phyloP scores from a whole-genome alignment of 495 filamentous ascomycete genomes.

The Podospora didyma region DNA sequence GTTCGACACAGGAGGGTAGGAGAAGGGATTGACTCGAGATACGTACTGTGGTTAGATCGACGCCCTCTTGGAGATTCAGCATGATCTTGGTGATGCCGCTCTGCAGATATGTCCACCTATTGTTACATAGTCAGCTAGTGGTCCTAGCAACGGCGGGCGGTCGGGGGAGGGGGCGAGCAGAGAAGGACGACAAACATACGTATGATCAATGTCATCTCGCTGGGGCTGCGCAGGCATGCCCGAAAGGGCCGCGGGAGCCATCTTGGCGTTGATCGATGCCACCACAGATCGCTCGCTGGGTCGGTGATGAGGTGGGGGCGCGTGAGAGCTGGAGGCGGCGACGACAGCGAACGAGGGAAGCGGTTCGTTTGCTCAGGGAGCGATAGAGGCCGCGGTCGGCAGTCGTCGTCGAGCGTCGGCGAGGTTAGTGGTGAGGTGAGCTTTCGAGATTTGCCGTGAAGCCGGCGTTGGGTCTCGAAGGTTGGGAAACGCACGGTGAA shows the following conservation, averaged over 20 bases:
- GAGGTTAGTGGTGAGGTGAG: no score
- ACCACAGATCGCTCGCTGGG: conserved; percentile 1
- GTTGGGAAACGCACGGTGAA: neutral
- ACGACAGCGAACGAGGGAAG: neutral
- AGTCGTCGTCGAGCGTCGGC: no score
- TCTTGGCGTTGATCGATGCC: conserved; percentile 9
- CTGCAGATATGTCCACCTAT: conserved; percentile 86
- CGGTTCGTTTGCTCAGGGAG: no score
- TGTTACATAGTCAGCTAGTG: conserved; percentile 23
- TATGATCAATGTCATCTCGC: conserved; percentile 78
- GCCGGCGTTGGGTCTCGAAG: neutral
- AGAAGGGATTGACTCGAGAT: neutral
- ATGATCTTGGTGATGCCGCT: conserved; percentile 87
- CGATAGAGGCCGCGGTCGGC: no score
- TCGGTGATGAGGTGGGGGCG: neutral
- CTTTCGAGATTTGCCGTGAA: no score
- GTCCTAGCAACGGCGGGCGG: neutral
- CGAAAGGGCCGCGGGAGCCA: conserved; percentile 21
- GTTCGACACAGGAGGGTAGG: neutral
- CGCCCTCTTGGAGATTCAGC: conserved; percentile 80
- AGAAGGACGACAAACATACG: conserved; percentile 56
- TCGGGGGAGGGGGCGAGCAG: neutral
- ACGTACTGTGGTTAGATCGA: conserved; percentile 85
- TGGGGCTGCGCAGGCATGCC: conserved; percentile 53
- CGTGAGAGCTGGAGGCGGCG: neutral